Evolutionary conservation across 371 early-diverging fungal species (phyloP).

Genomic region (Mortierella sp.): DNA sequence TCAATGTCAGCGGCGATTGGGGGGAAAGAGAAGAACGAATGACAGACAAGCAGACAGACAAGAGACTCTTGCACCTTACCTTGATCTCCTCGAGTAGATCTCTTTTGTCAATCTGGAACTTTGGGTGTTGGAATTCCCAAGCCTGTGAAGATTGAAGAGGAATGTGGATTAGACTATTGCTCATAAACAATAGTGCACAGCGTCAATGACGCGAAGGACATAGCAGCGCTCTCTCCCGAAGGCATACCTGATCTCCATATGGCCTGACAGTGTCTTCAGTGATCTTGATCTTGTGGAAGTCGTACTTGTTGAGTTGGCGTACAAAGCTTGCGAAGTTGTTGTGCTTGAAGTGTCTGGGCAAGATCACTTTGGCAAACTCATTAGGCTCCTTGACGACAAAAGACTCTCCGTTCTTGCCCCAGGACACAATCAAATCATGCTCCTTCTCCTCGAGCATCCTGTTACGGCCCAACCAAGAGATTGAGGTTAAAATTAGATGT

Average conservation of each 20-base stretch:
- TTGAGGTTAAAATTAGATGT: no score
- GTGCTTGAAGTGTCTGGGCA: constrained; percentile 92
- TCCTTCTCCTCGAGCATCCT: constrained; percentile 78
- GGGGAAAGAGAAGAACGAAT: no score
- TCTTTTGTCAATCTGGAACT: constrained; percentile 71
- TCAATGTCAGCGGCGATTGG: no score
- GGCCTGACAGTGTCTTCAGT: constrained; percentile 62
- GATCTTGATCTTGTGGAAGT: constrained; percentile 88
- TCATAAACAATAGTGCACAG: no score
- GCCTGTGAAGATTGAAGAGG: constrained; percentile 54
- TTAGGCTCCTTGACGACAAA: constrained; percentile 87
- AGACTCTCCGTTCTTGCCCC: constrained; percentile 81
- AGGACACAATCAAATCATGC: constrained; percentile 70
- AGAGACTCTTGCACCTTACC: no score
- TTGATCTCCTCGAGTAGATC: constrained; percentile 73
- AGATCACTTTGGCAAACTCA: constrained; percentile 75
- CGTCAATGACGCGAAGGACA: no score
- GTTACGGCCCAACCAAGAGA: constrained; percentile 9
- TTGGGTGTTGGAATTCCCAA: constrained; percentile 85
- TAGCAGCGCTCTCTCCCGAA: no score
- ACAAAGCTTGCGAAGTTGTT: constrained; percentile 95
- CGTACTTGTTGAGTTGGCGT: constrained; percentile 95
- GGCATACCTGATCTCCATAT: constrained; percentile 76
- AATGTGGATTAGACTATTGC: neutral
- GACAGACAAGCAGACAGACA: no score